Base-by-base conservation (phyloP, 192 early-diverging fungal species). In the Backusella macrospora region DNA sequence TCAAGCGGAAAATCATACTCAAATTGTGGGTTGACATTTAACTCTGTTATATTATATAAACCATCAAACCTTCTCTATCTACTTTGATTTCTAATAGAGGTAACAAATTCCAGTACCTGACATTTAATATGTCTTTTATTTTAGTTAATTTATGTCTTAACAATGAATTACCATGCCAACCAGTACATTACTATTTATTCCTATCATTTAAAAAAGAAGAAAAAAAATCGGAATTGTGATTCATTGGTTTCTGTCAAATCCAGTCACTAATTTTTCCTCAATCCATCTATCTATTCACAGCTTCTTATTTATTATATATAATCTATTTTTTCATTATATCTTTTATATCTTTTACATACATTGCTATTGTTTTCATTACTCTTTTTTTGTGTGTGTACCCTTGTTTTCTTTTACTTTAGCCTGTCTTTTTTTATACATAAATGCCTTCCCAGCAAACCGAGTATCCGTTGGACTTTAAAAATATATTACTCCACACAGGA, bases 1-100 rank as follows among this genome's bases (percentile, higher is more conserved):
- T 71, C 6, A 26, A 18, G n/a, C 18, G 9, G 40, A 21, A 66
- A 43, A n/a, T 21, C 12, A 38, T 66, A 23, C n/a, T 59, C 65
- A 66, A 66, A 7, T 66, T 66, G 65, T 66, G 65, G 65, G 23
- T 14, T 65, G 37, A 42, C 3, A 6, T 55, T 55, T 21, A 55
- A 6, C 6, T 39, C 15, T 7, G 29, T 65, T 39, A n/a, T 23
- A 40, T 21, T 66, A 38, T 18, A 23, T 42, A 66, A 40, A 42
- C 16, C 2, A 34, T 34, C 2, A 34, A 34, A 34, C 29, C 29
- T 34, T 34, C 29, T 34, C 2, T 34, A 34, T 34, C 1, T 34
- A 2, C 29, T 34, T 34, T 34, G 2, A 34, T 34, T 34, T 34
- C 29, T 34, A 34, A 34, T 34, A 34, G 29, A 34, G 29, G 29